phyloP scores from a whole-genome alignment of 352 stramenopile species.

The Pythium utonaiense region DNA sequence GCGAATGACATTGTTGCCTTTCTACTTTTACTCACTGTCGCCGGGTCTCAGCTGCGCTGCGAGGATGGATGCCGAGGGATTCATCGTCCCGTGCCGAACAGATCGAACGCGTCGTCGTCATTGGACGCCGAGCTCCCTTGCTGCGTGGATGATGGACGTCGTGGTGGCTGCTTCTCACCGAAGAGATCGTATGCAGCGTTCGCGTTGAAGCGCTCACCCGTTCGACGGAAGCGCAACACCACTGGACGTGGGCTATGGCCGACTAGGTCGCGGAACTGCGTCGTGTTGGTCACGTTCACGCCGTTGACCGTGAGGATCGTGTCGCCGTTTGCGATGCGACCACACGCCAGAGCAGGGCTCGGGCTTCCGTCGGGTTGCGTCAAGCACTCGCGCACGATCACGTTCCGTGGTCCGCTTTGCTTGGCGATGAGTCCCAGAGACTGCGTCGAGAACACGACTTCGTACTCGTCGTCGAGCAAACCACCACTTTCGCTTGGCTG shows the following conservation, averaged over 20 bases:
- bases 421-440: constrained; percentile 71
- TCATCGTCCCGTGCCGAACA: background rate
- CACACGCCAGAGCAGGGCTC: constrained; percentile 41
- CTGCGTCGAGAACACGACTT: constrained; percentile 57
- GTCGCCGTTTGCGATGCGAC: constrained; percentile 57
- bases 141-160: background rate
- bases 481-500: constrained; percentile 2
- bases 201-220: constrained; percentile 33
- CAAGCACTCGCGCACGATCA: constrained; percentile 72
- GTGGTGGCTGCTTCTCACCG: constrained; percentile 36
- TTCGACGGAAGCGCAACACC: constrained; percentile 63
- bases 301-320: constrained; percentile 73
- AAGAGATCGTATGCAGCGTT: constrained; percentile 64
- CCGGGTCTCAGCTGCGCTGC: too few species aligned
- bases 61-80: too few species aligned
- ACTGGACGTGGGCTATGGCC: constrained; percentile 49
- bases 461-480: constrained; percentile 51
- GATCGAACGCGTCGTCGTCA: constrained; percentile 2
- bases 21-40: too few species aligned
- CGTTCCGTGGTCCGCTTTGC: constrained; percentile 41
- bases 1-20: too few species aligned
- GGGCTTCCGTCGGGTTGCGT: constrained; percentile 40
- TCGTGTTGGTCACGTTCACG: constrained; percentile 54
- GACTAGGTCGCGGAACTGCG: constrained; percentile 74
- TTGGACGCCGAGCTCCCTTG: background rate